Evolutionary conservation across 2,329 filamentous ascomycete genomes (phyloP).

Genomic region (Monilinia laxa): DNA sequence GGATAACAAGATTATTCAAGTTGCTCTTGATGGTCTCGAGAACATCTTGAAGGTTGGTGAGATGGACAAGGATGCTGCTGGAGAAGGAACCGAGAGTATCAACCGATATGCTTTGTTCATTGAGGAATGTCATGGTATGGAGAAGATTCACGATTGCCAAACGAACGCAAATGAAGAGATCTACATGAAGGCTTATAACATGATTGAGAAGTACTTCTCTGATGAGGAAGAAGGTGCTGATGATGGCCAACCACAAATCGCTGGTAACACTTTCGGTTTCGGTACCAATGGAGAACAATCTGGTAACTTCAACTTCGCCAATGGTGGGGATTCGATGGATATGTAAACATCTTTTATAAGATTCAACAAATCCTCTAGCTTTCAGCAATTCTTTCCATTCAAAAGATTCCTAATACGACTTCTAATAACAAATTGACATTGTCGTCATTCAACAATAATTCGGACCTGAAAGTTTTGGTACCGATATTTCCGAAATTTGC

Average conservation of each 20-base stretch:
- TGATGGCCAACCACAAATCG: conserved; percentile 63
- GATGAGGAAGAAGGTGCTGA: conserved; percentile 87
- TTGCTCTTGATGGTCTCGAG: conserved; percentile 94
- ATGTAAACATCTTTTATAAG: conserved; percentile 53
- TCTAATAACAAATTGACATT: conserved; percentile 37
- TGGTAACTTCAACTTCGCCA: conserved; percentile 93
- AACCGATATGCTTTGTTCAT: conserved; percentile 98
- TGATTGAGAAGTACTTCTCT: conserved; percentile 99
- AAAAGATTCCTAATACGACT: conserved; percentile 31
- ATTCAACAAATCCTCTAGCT: conserved; percentile 28
- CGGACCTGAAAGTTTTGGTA: conserved; percentile 19
- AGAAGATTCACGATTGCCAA: conserved; percentile 99
- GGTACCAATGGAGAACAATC: conserved; percentile 70
- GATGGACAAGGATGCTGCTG: conserved; percentile 90
- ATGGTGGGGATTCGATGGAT: conserved; percentile 70
- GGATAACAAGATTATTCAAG: conserved; percentile 99
- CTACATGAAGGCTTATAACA: conserved; percentile 99
- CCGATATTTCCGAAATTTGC: conserved; percentile 25
- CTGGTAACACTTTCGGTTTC: conserved; percentile 77
- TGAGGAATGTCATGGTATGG: conserved; percentile 98
- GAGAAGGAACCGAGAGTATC: conserved; percentile 72
- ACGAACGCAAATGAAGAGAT: conserved; percentile 99
- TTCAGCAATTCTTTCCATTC: conserved; percentile 26
- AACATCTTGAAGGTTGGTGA: conserved; percentile 99
- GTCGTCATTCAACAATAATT: conserved; percentile 23